A percentile compares a stretch with the other conserved stretches of the same genome.
Evolutionary conservation across 495 filamentous ascomycete species (phyloP).

Genomic region (Glonium stellatum): DNA sequence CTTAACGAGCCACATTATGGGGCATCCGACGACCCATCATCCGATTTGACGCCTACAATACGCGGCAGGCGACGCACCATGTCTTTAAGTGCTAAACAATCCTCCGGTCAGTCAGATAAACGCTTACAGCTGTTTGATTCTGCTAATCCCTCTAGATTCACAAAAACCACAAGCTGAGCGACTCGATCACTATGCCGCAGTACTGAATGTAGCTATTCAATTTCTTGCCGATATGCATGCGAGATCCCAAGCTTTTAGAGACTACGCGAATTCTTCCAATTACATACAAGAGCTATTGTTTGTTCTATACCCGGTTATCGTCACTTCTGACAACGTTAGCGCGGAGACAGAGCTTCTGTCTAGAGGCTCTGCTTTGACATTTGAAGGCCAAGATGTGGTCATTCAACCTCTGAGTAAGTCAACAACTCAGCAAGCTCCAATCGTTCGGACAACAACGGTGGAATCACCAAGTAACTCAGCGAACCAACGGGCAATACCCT

Average conservation of each 20-base stretch:
- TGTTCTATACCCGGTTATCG: slow-evolving; percentile 75
- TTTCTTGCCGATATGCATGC: slow-evolving; percentile 72
- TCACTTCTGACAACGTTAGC: slow-evolving; percentile 72
- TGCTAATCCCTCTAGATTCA: slow-evolving; percentile 19
- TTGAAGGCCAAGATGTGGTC: slow-evolving; percentile 78
- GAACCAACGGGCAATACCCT: slow-evolving; percentile 47
- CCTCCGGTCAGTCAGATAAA: slow-evolving; percentile 9
- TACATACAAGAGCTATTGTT: slow-evolving; percentile 73
- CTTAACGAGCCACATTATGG: not conserved
- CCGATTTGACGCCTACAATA: not conserved
- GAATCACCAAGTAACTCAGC: slow-evolving; percentile 44
- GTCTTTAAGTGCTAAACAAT: slow-evolving; percentile 23
- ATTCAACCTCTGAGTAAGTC: slow-evolving; percentile 64
- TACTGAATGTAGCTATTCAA: slow-evolving; percentile 66
- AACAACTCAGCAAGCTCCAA: slow-evolving; percentile 47
- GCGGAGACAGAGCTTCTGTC: slow-evolving; percentile 78
- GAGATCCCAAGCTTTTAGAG: slow-evolving; percentile 65
- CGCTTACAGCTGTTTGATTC: not conserved
- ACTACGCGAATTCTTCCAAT: slow-evolving; percentile 68
- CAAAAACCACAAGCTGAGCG: slow-evolving; percentile 17
- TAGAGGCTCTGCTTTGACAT: slow-evolving; percentile 67
- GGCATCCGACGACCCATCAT: slow-evolving; percentile 1
- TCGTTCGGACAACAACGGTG: slow-evolving; percentile 63
- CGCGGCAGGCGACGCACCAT: slow-evolving; percentile 20
- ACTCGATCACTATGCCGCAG: slow-evolving; percentile 20